These are phyloP conservation scores for Elsinoe batatas DNA, from an alignment of 2,329 filamentous ascomycete species.

Conservation along the genomic window DNA sequence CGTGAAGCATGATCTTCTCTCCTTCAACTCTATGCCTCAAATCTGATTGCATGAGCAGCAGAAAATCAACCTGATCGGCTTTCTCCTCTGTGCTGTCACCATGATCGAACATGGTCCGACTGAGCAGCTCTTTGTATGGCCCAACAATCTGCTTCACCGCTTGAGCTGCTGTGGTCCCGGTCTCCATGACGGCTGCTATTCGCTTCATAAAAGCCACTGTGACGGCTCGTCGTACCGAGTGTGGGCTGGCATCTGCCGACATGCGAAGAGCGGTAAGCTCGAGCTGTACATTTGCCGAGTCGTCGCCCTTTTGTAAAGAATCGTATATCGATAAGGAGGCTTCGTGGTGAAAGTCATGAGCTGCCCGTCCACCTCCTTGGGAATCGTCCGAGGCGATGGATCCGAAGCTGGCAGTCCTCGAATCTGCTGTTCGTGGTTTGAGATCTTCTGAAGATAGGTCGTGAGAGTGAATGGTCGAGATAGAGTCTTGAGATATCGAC, in stretches of 20 bases:
- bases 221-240: slow-evolving; percentile 77
- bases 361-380: slow-evolving; percentile 18
- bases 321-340: slow-evolving; percentile 81
- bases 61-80: slow-evolving; percentile 72
- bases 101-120: slow-evolving; percentile 50
- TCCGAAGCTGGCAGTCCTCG: slow-evolving; percentile 26
- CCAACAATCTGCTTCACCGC: slow-evolving; percentile 34
- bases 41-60: slow-evolving; percentile 72
- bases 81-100: slow-evolving; percentile 36
- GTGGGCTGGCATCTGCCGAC: slow-evolving; percentile 79
- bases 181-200: slow-evolving; percentile 58
- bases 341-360: slow-evolving; percentile 71
- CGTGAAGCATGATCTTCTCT: slow-evolving; percentile 60
- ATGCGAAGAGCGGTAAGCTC: slow-evolving; percentile 93
- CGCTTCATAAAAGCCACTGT: slow-evolving; percentile 77
- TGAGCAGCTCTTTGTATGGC: slow-evolving; percentile 50
- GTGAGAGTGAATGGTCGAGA: slow-evolving; percentile 52
- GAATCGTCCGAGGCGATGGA: slow-evolving; percentile 55
- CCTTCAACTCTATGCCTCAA: slow-evolving; percentile 56
- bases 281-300: slow-evolving; percentile 77
- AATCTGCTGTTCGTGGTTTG: slow-evolving; percentile 18
- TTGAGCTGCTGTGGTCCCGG: slow-evolving; percentile 27
- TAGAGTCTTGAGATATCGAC: slow-evolving; percentile 43
- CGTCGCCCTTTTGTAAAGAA: slow-evolving; percentile 61
- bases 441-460: slow-evolving; percentile 32